Conservation (phyloP, 2,329 filamentous ascomycete species). For the Raffaelea deltoideospora region DNA sequence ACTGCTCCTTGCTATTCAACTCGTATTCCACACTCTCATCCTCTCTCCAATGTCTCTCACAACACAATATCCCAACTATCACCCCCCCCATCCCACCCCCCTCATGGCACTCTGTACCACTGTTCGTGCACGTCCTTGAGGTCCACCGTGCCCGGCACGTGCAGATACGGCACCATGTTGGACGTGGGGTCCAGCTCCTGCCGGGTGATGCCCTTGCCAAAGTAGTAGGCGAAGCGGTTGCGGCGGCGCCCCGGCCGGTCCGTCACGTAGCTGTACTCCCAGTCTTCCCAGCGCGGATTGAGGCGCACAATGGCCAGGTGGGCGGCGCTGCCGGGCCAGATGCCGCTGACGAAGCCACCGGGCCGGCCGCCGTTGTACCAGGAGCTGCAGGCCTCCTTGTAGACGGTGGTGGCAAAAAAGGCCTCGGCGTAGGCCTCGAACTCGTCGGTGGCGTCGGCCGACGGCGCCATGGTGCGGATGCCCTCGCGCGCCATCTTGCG, state of each 20-base stretch:
- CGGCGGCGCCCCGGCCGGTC: conserved; percentile 37
- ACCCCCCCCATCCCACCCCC: too few relatives aligned
- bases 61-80: too few relatives aligned
- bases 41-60: too few relatives aligned
- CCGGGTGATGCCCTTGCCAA: conserved; percentile 25
- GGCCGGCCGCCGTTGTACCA: conserved; percentile 18
- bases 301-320: conserved; percentile 13
- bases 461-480: conserved; percentile 18
- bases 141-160: conserved; percentile 37
- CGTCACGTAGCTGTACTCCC: conserved; percentile 15
- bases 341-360: conserved; percentile 12
- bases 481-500: conserved; percentile 32
- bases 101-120: conserved; percentile 43
- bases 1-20: too few relatives aligned
- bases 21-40: too few relatives aligned
- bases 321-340: conserved; percentile 12
- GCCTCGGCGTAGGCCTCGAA: conserved; percentile 14
- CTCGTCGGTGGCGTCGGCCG: conserved; percentile 10
- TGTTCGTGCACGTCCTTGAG: conserved; percentile 49
- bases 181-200: conserved; percentile 22
- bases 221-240: conserved; percentile 27
- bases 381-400: conserved; percentile 14
- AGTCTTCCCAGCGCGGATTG: conserved; percentile 20
- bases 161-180: conserved; percentile 27
- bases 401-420: conserved; percentile 17